Conservation (phyloP, 164 flowering plant species). For the Tinospora cordifolia region DNA sequence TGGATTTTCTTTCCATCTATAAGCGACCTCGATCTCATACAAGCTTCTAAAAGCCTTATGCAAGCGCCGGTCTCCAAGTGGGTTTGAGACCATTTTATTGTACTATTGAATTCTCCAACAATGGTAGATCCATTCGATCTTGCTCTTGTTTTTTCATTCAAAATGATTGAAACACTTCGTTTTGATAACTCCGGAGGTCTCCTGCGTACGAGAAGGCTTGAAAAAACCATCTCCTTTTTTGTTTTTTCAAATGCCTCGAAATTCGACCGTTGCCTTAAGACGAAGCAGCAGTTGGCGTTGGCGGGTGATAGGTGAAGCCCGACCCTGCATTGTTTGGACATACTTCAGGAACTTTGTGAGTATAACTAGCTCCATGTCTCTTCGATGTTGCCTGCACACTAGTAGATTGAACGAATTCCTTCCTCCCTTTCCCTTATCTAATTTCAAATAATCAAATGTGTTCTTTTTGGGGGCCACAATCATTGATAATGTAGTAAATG, state of each 20-base stretch:
- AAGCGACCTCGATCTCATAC: conserved; percentile 39
- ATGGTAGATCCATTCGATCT: background rate
- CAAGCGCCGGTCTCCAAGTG: conserved; percentile 14
- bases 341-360: no score
- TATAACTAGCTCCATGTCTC: no score
- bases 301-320: no score
- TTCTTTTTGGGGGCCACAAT: no score
- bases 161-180: conserved; percentile 5
- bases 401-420: no score
- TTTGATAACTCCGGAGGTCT: background rate
- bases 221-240: conserved; percentile 9
- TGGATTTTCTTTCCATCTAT: conserved; percentile 39
- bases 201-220: conserved; percentile 2
- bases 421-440: no score
- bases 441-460: no score
- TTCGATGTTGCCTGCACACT: no score
- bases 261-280: conserved; percentile 10
- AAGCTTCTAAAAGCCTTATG: conserved; percentile 32
- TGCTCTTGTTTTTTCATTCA: background rate
- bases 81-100: conserved; percentile 2
- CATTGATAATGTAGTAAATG: no score
- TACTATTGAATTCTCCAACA: conserved; percentile 13
- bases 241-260: background rate
- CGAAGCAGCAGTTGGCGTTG: no score
- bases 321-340: no score